These are phyloP conservation scores for Bruguiera gymnorhiza DNA, from an alignment of 345 rosid genomes.

Conservation along the genomic window DNA sequence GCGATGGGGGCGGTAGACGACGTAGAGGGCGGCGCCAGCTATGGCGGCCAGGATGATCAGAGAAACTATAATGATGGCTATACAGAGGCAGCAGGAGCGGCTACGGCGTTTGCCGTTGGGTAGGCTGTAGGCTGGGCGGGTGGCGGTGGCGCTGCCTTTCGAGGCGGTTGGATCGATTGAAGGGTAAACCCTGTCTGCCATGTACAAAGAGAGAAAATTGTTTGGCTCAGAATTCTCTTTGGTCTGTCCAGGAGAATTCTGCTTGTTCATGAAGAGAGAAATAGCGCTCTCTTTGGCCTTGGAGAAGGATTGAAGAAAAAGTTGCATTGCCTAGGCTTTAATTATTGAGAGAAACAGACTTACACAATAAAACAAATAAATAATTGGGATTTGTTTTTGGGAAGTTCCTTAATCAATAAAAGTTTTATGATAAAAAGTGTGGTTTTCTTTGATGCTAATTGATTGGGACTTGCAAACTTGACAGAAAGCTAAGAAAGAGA, in stretches of 20 bases:
- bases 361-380: too few relatives aligned
- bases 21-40: conserved; percentile 50
- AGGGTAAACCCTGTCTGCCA: conserved; percentile 66
- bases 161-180: conserved; percentile 47
- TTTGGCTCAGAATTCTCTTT: not conserved
- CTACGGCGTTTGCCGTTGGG: conserved; percentile 51
- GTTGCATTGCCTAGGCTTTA: not conserved
- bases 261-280: not conserved
- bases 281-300: not conserved
- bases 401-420: too few relatives aligned
- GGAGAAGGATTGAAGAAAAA: not conserved
- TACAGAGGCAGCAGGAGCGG: conserved; percentile 53
- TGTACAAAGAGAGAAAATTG: conserved; percentile 14
- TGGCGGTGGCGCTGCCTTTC: conserved; percentile 34
- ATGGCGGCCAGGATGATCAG: conserved; percentile 49
- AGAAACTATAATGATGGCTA: conserved; percentile 41
- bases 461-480: too few relatives aligned
- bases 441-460: too few relatives aligned
- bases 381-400: too few relatives aligned
- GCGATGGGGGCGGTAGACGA: conserved; percentile 73
- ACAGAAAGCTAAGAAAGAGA: too few relatives aligned
- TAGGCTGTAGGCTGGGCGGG: conserved; percentile 76
- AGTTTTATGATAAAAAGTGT: too few relatives aligned
- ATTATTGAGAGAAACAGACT: not conserved
- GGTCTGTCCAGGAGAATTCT: not conserved